phyloP scores from a whole-genome alignment of 371 early-diverging fungal genomes.

The Synchytrium microbalum region DNA sequence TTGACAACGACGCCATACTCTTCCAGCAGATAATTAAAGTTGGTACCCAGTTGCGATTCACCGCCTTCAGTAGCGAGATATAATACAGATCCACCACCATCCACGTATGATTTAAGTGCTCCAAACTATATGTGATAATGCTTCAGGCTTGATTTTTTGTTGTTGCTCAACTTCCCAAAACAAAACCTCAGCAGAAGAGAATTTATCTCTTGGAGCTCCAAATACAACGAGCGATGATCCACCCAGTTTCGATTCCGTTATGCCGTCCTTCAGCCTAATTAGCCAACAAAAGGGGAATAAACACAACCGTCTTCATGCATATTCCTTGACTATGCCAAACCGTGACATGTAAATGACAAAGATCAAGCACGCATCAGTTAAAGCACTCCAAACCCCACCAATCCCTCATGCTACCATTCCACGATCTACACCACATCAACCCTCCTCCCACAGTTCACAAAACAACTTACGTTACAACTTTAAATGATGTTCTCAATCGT shows the following conservation, averaged over 20 bases:
- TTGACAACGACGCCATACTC: slow-evolving; percentile 50
- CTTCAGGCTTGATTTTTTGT: too few species aligned
- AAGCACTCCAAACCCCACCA: too few species aligned
- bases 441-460: too few species aligned
- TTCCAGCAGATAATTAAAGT: slow-evolving; percentile 53
- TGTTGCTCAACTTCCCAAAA: slow-evolving; percentile 5
- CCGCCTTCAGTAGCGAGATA: slow-evolving; percentile 48
- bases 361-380: too few species aligned
- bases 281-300: neutral
- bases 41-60: slow-evolving; percentile 39
- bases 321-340: too few species aligned
- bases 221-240: slow-evolving; percentile 39
- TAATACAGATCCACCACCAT: slow-evolving; percentile 46
- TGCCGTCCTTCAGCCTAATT: slow-evolving; percentile 19
- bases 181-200: slow-evolving; percentile 44
- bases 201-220: slow-evolving; percentile 46
- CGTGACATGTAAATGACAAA: too few species aligned
- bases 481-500: slow-evolving; percentile 30
- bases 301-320: neutral
- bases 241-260: slow-evolving; percentile 42
- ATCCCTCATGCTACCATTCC: too few species aligned
- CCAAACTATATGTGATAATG: slow-evolving; percentile 27
- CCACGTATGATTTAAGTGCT: slow-evolving; percentile 40
- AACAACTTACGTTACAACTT: slow-evolving; percentile 34
- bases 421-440: too few species aligned